Evolutionary conservation across 805 yeast genomes (phyloP), one percentile per base, ranked within the genome.

Genomic region (Candida ipomoeae): DNA sequence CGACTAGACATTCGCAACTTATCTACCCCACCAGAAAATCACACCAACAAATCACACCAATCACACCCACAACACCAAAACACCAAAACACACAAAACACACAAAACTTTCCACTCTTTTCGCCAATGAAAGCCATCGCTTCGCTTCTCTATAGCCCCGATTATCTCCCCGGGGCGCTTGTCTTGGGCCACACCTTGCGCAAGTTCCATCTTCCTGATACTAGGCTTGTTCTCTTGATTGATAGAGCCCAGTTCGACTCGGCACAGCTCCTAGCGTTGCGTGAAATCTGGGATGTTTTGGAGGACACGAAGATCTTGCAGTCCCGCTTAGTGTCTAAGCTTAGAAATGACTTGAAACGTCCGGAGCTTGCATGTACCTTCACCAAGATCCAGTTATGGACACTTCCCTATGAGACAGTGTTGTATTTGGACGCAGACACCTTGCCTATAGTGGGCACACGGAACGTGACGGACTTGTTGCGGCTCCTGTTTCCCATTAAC

Each of bases 161-260:
- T 35, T 82, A 82, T 61, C 62, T 82, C 23, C 82, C 85, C 1
- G 87, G 87, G 17, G 79, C 82, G 0, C 65, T 81, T 32, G 78
- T 81, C 1, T 61, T 82, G 36, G 85, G 80, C 26, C 59, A 58
- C 23, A 59, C 67, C 14, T 46, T 65, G 50, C 57, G 59, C 31
- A 53, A 47, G 40, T 29, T 62, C 15, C 38, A 35, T 10, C 51
- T 23, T 15, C 32, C 21, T 5, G 40, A 52, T 29, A 51, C 61
- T 20, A 52, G 50, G 37, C 56, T 66, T 34, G 75, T 69, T n/a
- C 52, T 74, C 3, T 56, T 74, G 32, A 62, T 73, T 34, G 75
- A 71, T 46, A 61, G 58, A 44, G 50, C 53, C 48, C 49, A 55
- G 15, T 69, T 73, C 51, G 51, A 58, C 36, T 38, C 43, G 2